These are phyloP conservation scores for Solanum medicagineum DNA, from an alignment of 257 asterid species.

Conservation along the genomic window DNA sequence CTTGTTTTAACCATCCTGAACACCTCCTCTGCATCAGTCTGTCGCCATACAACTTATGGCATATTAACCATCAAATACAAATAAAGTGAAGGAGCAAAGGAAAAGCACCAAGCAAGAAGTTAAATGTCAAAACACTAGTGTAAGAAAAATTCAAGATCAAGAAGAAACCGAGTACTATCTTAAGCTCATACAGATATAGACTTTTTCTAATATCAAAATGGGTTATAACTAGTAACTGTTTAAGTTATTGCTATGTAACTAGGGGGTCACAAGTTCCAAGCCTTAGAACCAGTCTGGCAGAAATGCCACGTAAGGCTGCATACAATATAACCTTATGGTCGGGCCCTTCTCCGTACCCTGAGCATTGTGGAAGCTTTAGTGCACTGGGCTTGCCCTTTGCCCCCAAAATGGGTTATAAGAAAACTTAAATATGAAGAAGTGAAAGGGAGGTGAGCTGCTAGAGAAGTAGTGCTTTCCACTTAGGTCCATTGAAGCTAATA, in stretches of 20 bases:
- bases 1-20: slow-evolving; percentile 45
- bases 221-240: neutral
- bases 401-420: neutral
- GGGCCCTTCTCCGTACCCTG: too few relatives aligned
- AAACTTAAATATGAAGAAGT: neutral
- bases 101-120: neutral
- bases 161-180: neutral
- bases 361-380: too few relatives aligned
- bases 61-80: neutral
- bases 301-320: too few relatives aligned
- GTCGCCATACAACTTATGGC: neutral
- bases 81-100: neutral
- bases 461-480: neutral
- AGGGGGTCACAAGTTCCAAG: too few relatives aligned
- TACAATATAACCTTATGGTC: too few relatives aligned
- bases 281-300: too few relatives aligned
- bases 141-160: neutral
- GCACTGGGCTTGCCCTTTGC: too few relatives aligned
- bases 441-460: neutral
- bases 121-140: neutral
- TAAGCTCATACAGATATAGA: neutral
- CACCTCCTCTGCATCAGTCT: slow-evolving; percentile 88
- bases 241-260: too few relatives aligned
- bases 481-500: neutral
- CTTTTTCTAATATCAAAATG: neutral